Percentiles rank a stretch among this genome's conserved stretches.
Conservation (phyloP, 371 early-diverging fungal genomes). For the Gilbertella persicaria region DNA sequence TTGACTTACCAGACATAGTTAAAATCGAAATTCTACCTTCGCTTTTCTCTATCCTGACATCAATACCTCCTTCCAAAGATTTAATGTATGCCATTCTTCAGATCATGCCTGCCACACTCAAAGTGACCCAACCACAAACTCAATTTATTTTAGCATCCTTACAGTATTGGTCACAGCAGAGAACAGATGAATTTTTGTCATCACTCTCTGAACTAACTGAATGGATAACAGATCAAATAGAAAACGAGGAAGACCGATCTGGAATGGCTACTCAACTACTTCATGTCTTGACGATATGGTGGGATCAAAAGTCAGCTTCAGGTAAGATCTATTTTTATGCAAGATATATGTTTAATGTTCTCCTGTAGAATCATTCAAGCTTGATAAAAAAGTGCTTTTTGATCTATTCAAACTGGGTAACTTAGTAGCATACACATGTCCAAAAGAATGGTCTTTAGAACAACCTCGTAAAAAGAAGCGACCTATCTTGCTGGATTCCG, state of each 20-base stretch:
- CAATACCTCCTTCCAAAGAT: conserved; percentile 20
- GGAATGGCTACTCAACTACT: not conserved
- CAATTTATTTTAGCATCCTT: conserved; percentile 15
- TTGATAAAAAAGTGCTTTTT: conserved; percentile 12
- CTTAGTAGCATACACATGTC: conserved; percentile 9
- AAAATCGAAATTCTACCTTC: conserved; percentile 24
- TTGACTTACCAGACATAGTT: conserved; percentile 3
- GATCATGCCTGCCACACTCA: conserved; percentile 7
- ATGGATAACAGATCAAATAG: conserved; percentile 7
- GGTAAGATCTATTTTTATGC: conserved; percentile 3
- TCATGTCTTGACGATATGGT: conserved; percentile 10
- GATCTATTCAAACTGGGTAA: conserved; percentile 7
- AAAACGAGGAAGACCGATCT: not conserved
- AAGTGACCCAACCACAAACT: not conserved
- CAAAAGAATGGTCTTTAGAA: conserved; percentile 26
- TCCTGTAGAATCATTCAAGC: conserved; percentile 20
- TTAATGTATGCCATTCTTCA: conserved; percentile 19
- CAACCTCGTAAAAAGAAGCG: conserved; percentile 12
- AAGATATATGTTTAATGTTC: not conserved
- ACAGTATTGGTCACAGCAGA: conserved; percentile 14
- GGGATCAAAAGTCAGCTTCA: conserved; percentile 9
- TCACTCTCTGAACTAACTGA: conserved; percentile 2
- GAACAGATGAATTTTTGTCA: conserved; percentile 1
- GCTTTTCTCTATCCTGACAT: conserved; percentile 22
- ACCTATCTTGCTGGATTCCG: conserved; percentile 1